Conservation (phyloP, 306 rosid species). For the Lagenaria siceraria region DNA sequence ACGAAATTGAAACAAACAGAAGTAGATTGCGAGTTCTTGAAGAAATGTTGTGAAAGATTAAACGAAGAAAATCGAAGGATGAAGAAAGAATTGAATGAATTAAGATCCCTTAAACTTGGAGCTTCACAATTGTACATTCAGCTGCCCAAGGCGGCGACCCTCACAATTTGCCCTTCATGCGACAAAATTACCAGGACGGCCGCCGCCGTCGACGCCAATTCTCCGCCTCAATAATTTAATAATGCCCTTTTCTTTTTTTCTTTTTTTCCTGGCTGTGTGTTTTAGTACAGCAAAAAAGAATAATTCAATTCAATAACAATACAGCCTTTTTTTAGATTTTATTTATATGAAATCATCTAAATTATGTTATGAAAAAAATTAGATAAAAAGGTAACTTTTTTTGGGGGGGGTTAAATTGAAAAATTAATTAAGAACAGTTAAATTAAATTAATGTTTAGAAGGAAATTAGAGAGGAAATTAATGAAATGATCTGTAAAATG, state of each 20-base stretch:
- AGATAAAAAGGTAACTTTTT: neutral
- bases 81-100: constrained; percentile 60
- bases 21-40: constrained; percentile 57
- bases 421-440: neutral
- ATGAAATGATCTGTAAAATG: neutral
- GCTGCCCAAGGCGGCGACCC: constrained; percentile 23
- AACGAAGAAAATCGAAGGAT: constrained; percentile 53
- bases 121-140: constrained; percentile 23
- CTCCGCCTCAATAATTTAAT: neutral
- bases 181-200: neutral
- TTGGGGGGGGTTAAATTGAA: neutral
- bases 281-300: neutral
- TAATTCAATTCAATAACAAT: neutral
- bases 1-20: constrained; percentile 82
- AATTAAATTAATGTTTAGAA: neutral
- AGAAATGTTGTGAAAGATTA: constrained; percentile 54
- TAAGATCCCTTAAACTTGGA: constrained; percentile 30
- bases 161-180: constrained; percentile 21
- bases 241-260: neutral
- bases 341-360: neutral
- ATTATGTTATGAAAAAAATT: neutral
- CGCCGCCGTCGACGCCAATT: neutral
- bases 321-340: neutral
- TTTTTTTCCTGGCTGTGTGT: neutral
- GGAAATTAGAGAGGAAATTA: neutral